Conservation (phyloP, 2,329 filamentous ascomycete species). For the Curvularia spicifera region DNA sequence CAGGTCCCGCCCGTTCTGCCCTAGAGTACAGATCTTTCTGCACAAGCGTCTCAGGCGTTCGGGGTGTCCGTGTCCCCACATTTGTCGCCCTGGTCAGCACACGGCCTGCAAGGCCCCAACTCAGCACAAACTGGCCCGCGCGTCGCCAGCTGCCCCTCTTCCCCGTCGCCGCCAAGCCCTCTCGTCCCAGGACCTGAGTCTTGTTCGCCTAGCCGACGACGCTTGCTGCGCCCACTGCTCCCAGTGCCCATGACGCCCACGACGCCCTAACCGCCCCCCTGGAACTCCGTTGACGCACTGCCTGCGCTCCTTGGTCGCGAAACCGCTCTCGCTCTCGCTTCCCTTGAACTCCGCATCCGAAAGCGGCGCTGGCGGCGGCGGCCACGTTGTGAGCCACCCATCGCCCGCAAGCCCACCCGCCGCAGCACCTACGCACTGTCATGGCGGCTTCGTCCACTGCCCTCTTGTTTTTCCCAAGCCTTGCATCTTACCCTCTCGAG, state of each 20-base stretch:
- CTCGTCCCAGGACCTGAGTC: slow-evolving; percentile 28
- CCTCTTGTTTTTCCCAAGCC: background rate
- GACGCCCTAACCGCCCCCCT: slow-evolving; percentile 31
- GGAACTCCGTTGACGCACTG: slow-evolving; percentile 36
- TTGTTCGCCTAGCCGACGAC: slow-evolving; percentile 40
- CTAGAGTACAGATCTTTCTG: slow-evolving; percentile 20
- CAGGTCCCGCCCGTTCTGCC: slow-evolving; percentile 27
- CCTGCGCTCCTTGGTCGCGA: slow-evolving; percentile 3
- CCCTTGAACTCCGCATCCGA: slow-evolving; percentile 23
- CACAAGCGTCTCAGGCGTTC: slow-evolving; percentile 27
- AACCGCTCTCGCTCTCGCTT: slow-evolving; percentile 16
- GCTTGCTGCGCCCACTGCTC: slow-evolving; percentile 28
- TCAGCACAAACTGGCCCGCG: slow-evolving; percentile 32
- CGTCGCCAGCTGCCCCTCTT: slow-evolving; percentile 23
- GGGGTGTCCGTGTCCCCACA: slow-evolving; percentile 36
- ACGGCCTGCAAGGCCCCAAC: slow-evolving; percentile 36
- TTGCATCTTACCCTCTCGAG: background rate
- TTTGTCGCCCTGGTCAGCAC: slow-evolving; percentile 33
- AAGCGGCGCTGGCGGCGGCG: slow-evolving; percentile 20
- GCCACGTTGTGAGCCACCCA: slow-evolving; percentile 41
- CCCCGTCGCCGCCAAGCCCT: slow-evolving; percentile 32
- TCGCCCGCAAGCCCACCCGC: slow-evolving; percentile 3
- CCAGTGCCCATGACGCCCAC: slow-evolving; percentile 26
- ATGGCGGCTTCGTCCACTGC: slow-evolving; percentile 4
- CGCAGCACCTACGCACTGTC: slow-evolving; percentile 1